Conservation (phyloP, 139 green algal genomes). For the Picochlorum costavermella region DNA sequence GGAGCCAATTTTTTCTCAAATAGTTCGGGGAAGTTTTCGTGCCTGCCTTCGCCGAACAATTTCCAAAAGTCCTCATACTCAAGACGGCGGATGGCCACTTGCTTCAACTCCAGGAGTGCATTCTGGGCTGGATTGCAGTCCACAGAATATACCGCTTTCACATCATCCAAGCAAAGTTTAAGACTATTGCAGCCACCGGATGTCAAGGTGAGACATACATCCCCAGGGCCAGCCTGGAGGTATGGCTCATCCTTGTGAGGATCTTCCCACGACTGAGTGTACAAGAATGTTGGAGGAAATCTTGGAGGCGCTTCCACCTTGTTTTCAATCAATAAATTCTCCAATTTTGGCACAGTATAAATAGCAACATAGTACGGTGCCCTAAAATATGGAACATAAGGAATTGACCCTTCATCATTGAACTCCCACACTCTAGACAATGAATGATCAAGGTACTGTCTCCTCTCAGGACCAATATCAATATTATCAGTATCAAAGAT, state of each 20-base stretch:
- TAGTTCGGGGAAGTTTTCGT: slow-evolving; percentile 68
- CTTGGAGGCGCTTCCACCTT: slow-evolving; percentile 67
- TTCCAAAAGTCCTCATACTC: slow-evolving; percentile 88
- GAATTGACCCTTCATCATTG: slow-evolving; percentile 84
- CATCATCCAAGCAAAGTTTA: slow-evolving; percentile 81
- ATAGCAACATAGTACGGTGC: slow-evolving; percentile 94
- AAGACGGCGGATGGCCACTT: slow-evolving; percentile 68
- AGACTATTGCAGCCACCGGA: slow-evolving; percentile 95
- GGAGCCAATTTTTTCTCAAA: slow-evolving; percentile 83
- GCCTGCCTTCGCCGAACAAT: slow-evolving; percentile 70
- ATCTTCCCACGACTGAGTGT: slow-evolving; percentile 98
- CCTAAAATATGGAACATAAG: slow-evolving; percentile 80
- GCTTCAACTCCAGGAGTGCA: slow-evolving; percentile 92
- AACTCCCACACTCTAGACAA: slow-evolving; percentile 79
- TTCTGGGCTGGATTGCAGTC: slow-evolving; percentile 97
- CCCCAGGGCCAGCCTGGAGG: slow-evolving; percentile 39
- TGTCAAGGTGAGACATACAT: slow-evolving; percentile 92
- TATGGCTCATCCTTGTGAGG: slow-evolving; percentile 35
- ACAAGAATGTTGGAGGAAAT: slow-evolving; percentile 97
- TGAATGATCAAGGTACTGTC: slow-evolving; percentile 86
- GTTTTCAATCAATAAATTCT: slow-evolving; percentile 38
- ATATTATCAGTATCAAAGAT: slow-evolving; percentile 94
- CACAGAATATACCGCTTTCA: slow-evolving; percentile 78
- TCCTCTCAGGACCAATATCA: slow-evolving; percentile 88
- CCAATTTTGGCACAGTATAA: slow-evolving; percentile 45